Evolutionary conservation across 2,329 filamentous ascomycete genomes (phyloP).

Genomic region (Lachnellula hyalina): DNA sequence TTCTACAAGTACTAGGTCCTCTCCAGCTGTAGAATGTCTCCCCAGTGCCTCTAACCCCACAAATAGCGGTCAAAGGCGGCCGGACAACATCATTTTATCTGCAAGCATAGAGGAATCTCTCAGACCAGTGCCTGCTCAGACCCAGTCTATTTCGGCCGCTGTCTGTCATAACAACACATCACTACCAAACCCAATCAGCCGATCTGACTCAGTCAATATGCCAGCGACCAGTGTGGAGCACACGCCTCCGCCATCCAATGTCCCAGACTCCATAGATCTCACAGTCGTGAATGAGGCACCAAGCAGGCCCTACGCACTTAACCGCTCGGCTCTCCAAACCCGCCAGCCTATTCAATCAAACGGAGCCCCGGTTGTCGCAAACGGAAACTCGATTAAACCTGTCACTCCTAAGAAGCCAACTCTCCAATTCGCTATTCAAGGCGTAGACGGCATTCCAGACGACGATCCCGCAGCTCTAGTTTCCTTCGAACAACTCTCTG

Average conservation of each 20-base stretch:
- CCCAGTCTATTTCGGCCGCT: too few relatives aligned
- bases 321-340: background rate
- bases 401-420: background rate
- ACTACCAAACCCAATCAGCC: background rate
- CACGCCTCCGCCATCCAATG: background rate
- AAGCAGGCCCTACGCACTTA: background rate
- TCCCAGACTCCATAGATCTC: background rate
- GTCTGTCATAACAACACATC: background rate
- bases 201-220: background rate
- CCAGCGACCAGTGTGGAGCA: background rate
- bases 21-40: too few relatives aligned
- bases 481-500: background rate
- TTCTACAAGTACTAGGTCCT: too few relatives aligned
- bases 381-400: background rate
- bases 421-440: constrained; percentile 3
- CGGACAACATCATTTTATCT: too few relatives aligned
- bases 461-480: constrained; percentile 1
- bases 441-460: background rate
- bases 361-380: background rate
- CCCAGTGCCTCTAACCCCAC: too few relatives aligned
- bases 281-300: background rate
- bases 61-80: too few relatives aligned
- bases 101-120: too few relatives aligned
- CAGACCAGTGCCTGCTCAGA: too few relatives aligned
- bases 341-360: background rate